These are phyloP conservation scores for Tubosaeta brunneosetosa DNA, from an alignment of 768 basidiomycete species.

Conservation along the genomic window DNA sequence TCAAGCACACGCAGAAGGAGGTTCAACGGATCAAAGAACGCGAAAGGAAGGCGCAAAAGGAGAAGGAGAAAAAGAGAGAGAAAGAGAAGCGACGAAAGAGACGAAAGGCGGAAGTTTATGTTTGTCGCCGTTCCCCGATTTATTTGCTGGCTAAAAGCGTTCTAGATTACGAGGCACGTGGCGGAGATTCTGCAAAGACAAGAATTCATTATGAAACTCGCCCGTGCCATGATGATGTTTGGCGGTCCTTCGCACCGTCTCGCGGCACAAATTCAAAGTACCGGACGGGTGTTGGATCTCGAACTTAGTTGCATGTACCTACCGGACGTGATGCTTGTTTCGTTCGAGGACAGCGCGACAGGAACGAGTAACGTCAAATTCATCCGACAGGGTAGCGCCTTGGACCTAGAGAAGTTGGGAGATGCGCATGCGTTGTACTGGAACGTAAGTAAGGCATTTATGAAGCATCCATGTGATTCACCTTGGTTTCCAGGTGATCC, in stretches of 20 bases:
- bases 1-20: conserved; percentile 27
- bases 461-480: not conserved
- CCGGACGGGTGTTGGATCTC: conserved; percentile 74
- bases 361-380: conserved; percentile 80
- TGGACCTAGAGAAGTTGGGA: conserved; percentile 75
- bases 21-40: conserved; percentile 15
- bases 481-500: conserved; percentile 56
- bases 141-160: not conserved
- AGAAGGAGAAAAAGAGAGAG: conserved; percentile 28
- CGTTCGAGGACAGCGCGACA: conserved; percentile 76
- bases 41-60: conserved; percentile 34
- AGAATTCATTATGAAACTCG: conserved; percentile 80
- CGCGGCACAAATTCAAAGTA: conserved; percentile 75
- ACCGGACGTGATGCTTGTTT: conserved; percentile 71
- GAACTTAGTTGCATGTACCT: conserved; percentile 69
- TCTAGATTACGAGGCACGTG: conserved; percentile 75
- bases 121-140: conserved; percentile 32
- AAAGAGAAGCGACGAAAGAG: conserved; percentile 48
- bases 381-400: conserved; percentile 63
- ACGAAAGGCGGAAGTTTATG: conserved; percentile 73
- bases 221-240: conserved; percentile 86
- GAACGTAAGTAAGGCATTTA: conserved; percentile 41
- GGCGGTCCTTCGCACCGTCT: conserved; percentile 81
- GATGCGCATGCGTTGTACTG: conserved; percentile 71
- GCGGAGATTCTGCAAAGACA: conserved; percentile 78